Percentiles rank a stretch among this genome's conserved stretches.
These are phyloP conservation scores for Lachancea fermentati DNA, from an alignment of 805 yeast genomes.

Conservation along the genomic window DNA sequence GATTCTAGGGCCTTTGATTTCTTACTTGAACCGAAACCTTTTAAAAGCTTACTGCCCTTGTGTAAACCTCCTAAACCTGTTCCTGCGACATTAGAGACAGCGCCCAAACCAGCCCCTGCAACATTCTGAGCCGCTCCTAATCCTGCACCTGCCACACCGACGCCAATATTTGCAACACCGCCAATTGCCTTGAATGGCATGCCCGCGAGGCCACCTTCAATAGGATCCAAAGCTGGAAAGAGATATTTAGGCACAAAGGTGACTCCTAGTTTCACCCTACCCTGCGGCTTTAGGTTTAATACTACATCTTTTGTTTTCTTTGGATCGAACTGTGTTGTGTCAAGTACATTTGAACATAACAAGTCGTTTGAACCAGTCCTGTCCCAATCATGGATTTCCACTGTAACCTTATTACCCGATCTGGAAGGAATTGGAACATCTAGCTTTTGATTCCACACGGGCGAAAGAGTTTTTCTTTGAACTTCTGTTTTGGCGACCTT, in stretches of 20 bases:
- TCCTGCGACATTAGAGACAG: conserved; percentile 40
- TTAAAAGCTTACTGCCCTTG: conserved; percentile 42
- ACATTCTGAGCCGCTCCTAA: conserved; percentile 39
- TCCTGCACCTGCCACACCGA: conserved; percentile 35
- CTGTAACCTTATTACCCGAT: conserved; percentile 42
- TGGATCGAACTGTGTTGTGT: conserved; percentile 46
- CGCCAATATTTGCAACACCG: conserved; percentile 17
- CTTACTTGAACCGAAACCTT: conserved; percentile 30
- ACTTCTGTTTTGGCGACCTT: conserved; percentile 53
- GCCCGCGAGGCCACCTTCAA: conserved; percentile 37
- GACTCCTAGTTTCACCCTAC: conserved; percentile 48
- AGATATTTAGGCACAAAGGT: conserved; percentile 60
- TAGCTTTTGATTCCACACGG: conserved; percentile 69
- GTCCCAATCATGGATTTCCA: conserved; percentile 72
- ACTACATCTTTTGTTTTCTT: conserved; percentile 41
- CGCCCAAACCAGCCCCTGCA: conserved; percentile 34
- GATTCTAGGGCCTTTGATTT: conserved; percentile 12
- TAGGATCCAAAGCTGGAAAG: conserved; percentile 51
- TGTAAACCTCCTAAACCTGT: conserved; percentile 43
- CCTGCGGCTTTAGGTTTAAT: conserved; percentile 57
- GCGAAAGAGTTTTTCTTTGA: conserved; percentile 61
- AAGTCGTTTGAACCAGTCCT: conserved; percentile 62
- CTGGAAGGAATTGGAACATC: conserved; percentile 60
- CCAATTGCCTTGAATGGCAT: conserved; percentile 45
- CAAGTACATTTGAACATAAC: conserved; percentile 49